These are phyloP conservation scores for Telopea speciosissima DNA, from an alignment of 177 flowering plant species.

Conservation along the genomic window DNA sequence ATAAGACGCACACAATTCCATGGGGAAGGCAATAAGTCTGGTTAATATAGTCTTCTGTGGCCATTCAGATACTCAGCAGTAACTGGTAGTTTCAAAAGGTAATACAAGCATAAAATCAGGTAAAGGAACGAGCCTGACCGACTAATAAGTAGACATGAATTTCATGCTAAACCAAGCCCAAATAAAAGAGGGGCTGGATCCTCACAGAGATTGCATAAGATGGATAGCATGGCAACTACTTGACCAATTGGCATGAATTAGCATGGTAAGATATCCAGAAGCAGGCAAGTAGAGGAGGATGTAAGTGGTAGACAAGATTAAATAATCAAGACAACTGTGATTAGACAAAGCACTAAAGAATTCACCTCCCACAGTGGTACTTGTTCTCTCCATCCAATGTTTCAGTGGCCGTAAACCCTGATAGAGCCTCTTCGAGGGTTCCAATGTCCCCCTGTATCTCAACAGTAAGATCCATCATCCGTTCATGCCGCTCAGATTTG, in stretches of 20 bases:
- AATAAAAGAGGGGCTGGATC: background rate
- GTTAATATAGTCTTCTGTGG: too few species aligned
- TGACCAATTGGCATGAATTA: background rate
- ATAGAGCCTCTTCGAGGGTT: conserved; percentile 82
- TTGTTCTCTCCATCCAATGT: conserved; percentile 93
- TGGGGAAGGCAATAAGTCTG: too few species aligned
- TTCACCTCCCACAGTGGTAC: conserved; percentile 83
- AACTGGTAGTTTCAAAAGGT: too few species aligned
- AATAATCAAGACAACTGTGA: background rate
- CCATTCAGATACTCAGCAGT: too few species aligned
- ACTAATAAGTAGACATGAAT: too few species aligned
- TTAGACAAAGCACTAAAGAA: conserved; percentile 8
- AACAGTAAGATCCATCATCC: conserved; percentile 96
- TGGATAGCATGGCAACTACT: background rate
- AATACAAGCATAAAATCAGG: too few species aligned
- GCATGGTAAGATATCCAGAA: background rate
- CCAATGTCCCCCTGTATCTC: conserved; percentile 86
- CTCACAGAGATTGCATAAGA: background rate
- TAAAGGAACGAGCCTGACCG: too few species aligned
- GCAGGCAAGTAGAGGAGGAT: background rate
- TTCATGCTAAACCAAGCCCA: background rate
- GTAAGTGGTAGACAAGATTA: background rate
- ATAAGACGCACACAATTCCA: too few species aligned
- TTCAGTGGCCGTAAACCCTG: conserved; percentile 67
- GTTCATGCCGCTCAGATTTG: conserved; percentile 76